Base-by-base conservation (phyloP, 768 basidiomycete genomes). In the Holtermanniella nyarrowii region DNA sequence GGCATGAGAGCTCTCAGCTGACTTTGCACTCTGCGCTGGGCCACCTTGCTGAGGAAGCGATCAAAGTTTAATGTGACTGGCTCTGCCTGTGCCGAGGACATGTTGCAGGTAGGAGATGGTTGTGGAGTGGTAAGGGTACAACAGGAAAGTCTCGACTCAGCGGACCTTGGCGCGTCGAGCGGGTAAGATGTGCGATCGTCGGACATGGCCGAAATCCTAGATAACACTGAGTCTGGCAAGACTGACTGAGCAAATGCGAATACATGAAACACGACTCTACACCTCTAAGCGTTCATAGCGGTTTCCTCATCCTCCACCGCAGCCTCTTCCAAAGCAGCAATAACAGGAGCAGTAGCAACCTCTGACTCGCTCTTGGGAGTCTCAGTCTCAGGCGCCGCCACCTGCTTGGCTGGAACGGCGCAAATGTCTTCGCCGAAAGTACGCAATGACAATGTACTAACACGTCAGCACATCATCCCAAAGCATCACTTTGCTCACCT, bases 391-490 rank as follows among this genome's bases (percentile, higher is more conserved):
- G 45, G n/a, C 23, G 45, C 39, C 20, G 43, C 23, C 20, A 21
- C 20, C 12, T 50, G 43, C 22, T 53, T 44, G 13, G 65, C 51
- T 26, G 66, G 58, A 25, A 62, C 58, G n/a, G 84, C 85, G 49
- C 60, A 61, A 44, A 90, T 76, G 62, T 95, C 89, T 44, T 80
- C 77, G 1, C 83, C 85, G 62, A 86, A 97, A 10, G 91, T 75
- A 1, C 90, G 82, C 44, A 89, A 73, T 53, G 87, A 89, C 54
- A 97, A 74, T 1, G 88, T 89, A 63, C 91, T 96, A 55, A 3
- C 48, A 18, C 44, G 37, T 46, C 40, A 24, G 45, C 22, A 31
- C 11, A 40, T 24, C 44, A 13, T 11, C 48, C 22, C 27, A 39
- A 12, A 44, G 26, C 52, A 48, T 12, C 14, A 16, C 11, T 10